Conservation (phyloP, 2,329 filamentous ascomycete genomes). For the Atkinsonella hypoxylon region DNA sequence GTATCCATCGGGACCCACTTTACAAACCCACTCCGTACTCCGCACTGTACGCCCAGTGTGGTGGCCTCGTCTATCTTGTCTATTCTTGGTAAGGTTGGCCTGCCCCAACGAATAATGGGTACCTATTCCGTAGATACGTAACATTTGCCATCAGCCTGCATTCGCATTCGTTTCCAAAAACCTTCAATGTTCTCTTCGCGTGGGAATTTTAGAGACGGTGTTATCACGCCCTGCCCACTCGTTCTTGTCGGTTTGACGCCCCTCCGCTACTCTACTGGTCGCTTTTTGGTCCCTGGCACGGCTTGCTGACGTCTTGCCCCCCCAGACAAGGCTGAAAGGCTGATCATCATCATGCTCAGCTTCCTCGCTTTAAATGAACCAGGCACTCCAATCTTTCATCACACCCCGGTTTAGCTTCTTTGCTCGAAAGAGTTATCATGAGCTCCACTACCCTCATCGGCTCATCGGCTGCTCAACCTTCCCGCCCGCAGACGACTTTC, state of each 20-base stretch:
- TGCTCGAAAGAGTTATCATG: not conserved
- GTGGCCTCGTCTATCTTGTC: constrained; percentile 1
- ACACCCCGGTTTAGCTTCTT: not conserved
- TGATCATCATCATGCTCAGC: not conserved
- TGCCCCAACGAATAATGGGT: not conserved
- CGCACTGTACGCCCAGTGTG: not conserved
- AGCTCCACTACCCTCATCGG: no score
- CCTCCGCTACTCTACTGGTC: not conserved
- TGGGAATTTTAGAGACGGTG: not conserved
- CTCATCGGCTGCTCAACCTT: not conserved
- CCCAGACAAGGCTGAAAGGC: constrained; percentile 2
- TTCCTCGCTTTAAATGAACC: not conserved
- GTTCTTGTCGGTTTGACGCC: not conserved
- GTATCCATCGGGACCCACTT: not conserved
- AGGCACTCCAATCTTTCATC: not conserved
- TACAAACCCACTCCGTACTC: not conserved
- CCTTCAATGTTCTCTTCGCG: not conserved
- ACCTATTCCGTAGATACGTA: not conserved
- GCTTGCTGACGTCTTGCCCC: not conserved
- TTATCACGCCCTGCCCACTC: not conserved
- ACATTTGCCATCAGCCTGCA: no score
- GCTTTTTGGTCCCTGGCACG: constrained; percentile 1
- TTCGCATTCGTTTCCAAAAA: not conserved
- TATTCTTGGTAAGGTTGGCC: not conserved
- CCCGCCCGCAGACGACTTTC: not conserved